Evolutionary conservation across 805 yeast species (phyloP), one percentile per base, ranked within the genome.

Genomic region (Komagataella phaffii): DNA sequence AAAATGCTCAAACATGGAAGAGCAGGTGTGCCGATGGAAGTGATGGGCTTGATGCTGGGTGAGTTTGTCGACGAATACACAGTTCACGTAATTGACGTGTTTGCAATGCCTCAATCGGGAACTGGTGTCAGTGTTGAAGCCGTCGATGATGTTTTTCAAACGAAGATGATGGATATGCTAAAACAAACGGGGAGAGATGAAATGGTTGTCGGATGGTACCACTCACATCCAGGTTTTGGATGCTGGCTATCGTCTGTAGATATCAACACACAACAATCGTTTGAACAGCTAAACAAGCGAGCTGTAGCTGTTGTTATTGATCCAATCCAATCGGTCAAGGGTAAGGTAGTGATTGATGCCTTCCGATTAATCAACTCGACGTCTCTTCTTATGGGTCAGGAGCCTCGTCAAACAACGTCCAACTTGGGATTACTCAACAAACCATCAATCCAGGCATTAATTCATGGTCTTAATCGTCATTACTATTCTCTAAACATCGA

Each of bases 171-270:
- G 99, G 99, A 93, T 64, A 93, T 93, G 99, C 77, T 93, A 63
- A 83, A 86, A 69, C 99, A 93, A 67, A 93, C 99, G 0, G 99
- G 99, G n/a, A 79, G 99, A 67, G 97, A 90, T 69, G 95, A 93
- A 66, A 89, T 88, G 88, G 99, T 93, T 51, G 99, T 93, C 49
- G 99, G 99, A 40, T 93, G 99, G 99, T 93, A 93, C 72, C 99
- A 93, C 66, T 90, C 98, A 12, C 99, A 93, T 70, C 99, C 99
- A 3, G 99, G 99, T 17, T 93, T 91, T 66, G 99, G 99, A n/a
- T 93, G 99, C 73, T 93, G 99, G 99, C 76, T 93, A 59, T 90
- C 98, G 10, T 82, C 90, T 24, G 98, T 93, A 24, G 99, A 93
- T 77, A 95, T 93, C 54, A 88, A 89, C 67, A 93, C 99, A 3